phyloP scores from a whole-genome alignment of 1,139 yeast genomes.

The Tardiomyces blankii region DNA sequence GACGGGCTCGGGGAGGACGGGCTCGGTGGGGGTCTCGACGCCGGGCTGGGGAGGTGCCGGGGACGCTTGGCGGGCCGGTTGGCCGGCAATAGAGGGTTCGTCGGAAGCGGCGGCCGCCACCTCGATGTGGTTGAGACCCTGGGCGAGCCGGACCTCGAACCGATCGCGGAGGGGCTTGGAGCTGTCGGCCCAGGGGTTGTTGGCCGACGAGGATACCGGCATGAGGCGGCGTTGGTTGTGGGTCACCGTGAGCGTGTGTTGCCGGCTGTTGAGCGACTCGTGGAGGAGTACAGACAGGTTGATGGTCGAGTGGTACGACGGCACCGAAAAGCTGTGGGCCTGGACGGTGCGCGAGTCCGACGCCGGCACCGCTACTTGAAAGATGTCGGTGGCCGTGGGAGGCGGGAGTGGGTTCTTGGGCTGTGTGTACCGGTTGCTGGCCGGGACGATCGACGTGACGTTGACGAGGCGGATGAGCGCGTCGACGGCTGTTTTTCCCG shows the following conservation, averaged over 20 bases:
- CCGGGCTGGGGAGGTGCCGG: not conserved
- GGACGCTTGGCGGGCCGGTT: not conserved
- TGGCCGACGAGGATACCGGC: conserved; percentile 16
- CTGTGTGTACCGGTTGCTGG: conserved; percentile 13
- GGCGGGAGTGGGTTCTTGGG: conserved; percentile 13
- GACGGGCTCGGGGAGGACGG: not conserved
- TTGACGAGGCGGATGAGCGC: conserved; percentile 12
- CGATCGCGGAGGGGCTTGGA: conserved; percentile 15
- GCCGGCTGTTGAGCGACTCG: conserved; percentile 16
- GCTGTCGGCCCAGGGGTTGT: conserved; percentile 18
- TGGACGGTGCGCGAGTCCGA: conserved; percentile 14
- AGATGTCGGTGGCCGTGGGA: conserved; percentile 6
- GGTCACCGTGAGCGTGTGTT: conserved; percentile 13
- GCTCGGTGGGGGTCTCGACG: not conserved
- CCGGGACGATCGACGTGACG: conserved; percentile 15
- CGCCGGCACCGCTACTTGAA: conserved; percentile 19
- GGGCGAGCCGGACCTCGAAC: conserved; percentile 16
- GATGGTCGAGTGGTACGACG: conserved; percentile 18
- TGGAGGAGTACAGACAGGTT: conserved; percentile 15
- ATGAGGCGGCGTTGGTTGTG: conserved; percentile 16
- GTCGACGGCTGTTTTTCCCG: conserved; percentile 18
- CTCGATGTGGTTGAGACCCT: conserved; percentile 22
- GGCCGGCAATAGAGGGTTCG: not conserved
- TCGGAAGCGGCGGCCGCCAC: conserved; percentile 10
- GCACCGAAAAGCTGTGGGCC: conserved; percentile 15